phyloP scores from a whole-genome alignment of 768 basidiomycete genomes.

The Leccinum truebloodii region DNA sequence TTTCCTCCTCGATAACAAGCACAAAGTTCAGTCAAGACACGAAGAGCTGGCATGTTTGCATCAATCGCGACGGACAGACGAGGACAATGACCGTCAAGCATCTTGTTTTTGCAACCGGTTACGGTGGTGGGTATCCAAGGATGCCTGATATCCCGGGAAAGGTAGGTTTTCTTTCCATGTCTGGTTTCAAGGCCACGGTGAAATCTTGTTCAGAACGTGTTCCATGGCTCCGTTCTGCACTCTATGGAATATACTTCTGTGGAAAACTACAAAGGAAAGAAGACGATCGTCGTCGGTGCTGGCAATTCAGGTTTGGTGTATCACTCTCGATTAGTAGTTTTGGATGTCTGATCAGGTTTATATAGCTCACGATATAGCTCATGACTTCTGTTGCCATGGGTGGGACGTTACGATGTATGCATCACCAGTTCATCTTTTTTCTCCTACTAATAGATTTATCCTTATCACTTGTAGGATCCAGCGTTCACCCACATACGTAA shows the following conservation, averaged over 20 bases:
- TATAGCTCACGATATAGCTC: conserved; percentile 41
- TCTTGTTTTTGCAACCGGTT: conserved; percentile 57
- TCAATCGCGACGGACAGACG: conserved; percentile 33
- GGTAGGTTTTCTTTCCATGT: conserved; percentile 24
- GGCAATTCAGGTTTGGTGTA: conserved; percentile 51
- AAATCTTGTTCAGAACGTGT: conserved; percentile 40
- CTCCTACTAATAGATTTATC: conserved; percentile 20
- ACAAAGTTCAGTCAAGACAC: conserved; percentile 37
- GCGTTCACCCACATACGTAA: conserved; percentile 32
- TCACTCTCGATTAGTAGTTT: conserved; percentile 6
- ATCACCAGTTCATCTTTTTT: conserved; percentile 25
- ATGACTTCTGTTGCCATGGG: conserved; percentile 32
- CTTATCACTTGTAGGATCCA: conserved; percentile 21
- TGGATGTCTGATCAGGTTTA: background rate
- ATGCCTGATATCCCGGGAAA: conserved; percentile 48
- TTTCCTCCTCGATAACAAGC: conserved; percentile 40
- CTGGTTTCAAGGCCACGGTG: too few species aligned
- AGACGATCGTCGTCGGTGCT: conserved; percentile 63
- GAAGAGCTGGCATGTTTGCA: conserved; percentile 43
- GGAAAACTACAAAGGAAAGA: conserved; percentile 54
- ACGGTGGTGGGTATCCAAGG: conserved; percentile 47
- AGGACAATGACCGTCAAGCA: conserved; percentile 45
- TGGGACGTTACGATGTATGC: conserved; percentile 32
- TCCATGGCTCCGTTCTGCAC: conserved; percentile 54
- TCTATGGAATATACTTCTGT: conserved; percentile 51